Evolutionary conservation across 164 flowering plant species (phyloP), one percentile per base, ranked within the genome.

Genomic region (Vitis rotundifolia): DNA sequence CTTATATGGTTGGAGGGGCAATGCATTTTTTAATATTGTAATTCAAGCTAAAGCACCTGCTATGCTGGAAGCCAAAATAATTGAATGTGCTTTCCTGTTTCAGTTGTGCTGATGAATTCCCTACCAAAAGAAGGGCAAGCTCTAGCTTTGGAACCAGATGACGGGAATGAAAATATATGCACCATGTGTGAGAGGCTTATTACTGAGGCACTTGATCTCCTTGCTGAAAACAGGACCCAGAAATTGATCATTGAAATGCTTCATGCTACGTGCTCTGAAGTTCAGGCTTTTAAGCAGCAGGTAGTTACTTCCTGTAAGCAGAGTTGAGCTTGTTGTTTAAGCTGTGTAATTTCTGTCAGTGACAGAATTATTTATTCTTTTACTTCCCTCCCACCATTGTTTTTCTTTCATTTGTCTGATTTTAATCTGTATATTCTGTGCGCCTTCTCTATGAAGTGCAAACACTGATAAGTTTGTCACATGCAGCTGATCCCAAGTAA

Each of bases 141-240:
- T 64, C 73, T 75, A 72, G 61, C 71, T 67, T 66, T 60, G 59
- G 71, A 72, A 48, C 71, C 68, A 48, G 65, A 59, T 73, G 69
- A 31, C n/a, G 64, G 49, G 69, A 79, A 86, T 61, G 74, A 80
- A 5, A 72, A 78, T 9, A 68, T 90, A 7, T 95, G 97, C 80
- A 69, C 85, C 29, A 55, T 88, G 62, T 95, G 99, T 76, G 91
- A 92, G 79, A 80, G 87, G 59, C 84, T 76, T 68, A 54, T 84
- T 71, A n/a, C 84, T 58, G 71, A 84, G 71, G 94, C 96, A 69
- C 67, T 87, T 65, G 68, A 65, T 18, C 91, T 87, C 81, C 82
- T 95, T 49, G 58, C 59, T 44, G 79, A 83, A 48, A 83, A 92
- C 77, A 82, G 84, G 73, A 95, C 96, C 57, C 97, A 91, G 66